Evolutionary conservation across 495 filamentous ascomycete species (phyloP).

Genomic region (Alectoria sarmentosa): DNA sequence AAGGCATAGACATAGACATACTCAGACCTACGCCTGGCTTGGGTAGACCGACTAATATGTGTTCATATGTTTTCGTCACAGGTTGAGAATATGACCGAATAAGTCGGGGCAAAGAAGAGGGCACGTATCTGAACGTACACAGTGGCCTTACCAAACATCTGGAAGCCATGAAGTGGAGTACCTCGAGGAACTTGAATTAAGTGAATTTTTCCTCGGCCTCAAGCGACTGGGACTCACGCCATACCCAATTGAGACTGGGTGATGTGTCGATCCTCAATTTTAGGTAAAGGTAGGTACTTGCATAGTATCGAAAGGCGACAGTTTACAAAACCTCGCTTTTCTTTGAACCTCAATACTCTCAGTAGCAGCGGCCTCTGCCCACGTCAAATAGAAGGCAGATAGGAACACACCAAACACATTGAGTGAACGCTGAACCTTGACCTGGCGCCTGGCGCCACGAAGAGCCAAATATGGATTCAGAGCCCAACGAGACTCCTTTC

Average conservation of each 20-base stretch:
- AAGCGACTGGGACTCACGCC: not conserved
- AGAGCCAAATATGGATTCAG: conserved; percentile 60
- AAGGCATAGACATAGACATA: conserved; percentile 52
- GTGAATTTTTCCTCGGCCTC: not conserved
- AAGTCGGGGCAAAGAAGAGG: conserved; percentile 37
- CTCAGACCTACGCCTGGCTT: conserved; percentile 85
- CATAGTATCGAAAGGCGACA: not conserved
- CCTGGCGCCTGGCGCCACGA: conserved; percentile 24
- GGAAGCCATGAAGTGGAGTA: conserved; percentile 8
- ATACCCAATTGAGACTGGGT: not conserved
- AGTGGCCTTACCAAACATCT: conserved; percentile 44
- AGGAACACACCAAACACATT: not conserved
- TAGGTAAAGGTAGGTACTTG: no score
- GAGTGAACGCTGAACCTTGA: conserved; percentile 1
- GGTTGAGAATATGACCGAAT: conserved; percentile 52
- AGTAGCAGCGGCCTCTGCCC: no score
- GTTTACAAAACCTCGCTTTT: not conserved
- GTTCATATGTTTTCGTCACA: conserved; percentile 57
- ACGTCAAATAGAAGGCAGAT: not conserved
- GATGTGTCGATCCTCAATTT: not conserved
- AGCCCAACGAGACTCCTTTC: conserved; percentile 77
- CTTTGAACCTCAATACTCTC: not conserved
- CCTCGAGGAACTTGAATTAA: no score
- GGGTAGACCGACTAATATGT: conserved; percentile 71
- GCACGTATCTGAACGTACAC: conserved; percentile 43